A percentile compares a stretch with the other conserved stretches of the same genome.
Conservation (phyloP, 2,329 filamentous ascomycete species). For the Fonsecaea multimorphosa region DNA sequence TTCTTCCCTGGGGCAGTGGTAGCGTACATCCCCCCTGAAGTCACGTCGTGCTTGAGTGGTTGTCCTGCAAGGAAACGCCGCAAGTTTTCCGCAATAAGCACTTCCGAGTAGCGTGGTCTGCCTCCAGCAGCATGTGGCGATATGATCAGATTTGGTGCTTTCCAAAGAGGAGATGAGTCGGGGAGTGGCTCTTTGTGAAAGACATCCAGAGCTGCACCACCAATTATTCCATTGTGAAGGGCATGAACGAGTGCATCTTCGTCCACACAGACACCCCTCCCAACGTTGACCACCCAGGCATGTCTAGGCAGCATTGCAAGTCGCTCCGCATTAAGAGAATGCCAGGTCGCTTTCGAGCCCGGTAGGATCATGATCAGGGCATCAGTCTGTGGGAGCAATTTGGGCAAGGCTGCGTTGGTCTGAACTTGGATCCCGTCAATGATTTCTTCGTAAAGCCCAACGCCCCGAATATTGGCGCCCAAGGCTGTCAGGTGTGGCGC, state of each 20-base stretch:
- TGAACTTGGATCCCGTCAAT: constrained; percentile 64
- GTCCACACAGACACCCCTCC: constrained; percentile 31
- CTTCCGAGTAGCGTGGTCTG: constrained; percentile 65
- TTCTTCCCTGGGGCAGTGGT: background rate
- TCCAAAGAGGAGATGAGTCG: constrained; percentile 60
- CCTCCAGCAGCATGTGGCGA: constrained; percentile 40
- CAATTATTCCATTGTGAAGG: constrained; percentile 58
- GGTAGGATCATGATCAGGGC: constrained; percentile 72
- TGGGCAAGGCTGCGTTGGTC: constrained; percentile 59
- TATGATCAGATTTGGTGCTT: constrained; percentile 30
- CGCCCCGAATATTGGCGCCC: constrained; percentile 65
- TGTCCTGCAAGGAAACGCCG: constrained; percentile 65
- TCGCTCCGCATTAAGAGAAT: constrained; percentile 52
- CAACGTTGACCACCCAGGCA: constrained; percentile 34
- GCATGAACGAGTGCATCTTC: constrained; percentile 33
- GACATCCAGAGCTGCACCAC: constrained; percentile 72
- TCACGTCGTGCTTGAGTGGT: constrained; percentile 59
- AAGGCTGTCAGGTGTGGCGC: constrained; percentile 60
- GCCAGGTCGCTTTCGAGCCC: constrained; percentile 60
- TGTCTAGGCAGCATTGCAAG: constrained; percentile 63
- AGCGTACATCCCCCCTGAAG: constrained; percentile 18
- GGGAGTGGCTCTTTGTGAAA: constrained; percentile 73
- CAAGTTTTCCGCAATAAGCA: constrained; percentile 66
- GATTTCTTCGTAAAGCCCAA: constrained; percentile 64
- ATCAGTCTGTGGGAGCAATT: constrained; percentile 63